Evolutionary conservation across 2,329 filamentous ascomycete species (phyloP).

Genomic region (Penicillium capsulatum): DNA sequence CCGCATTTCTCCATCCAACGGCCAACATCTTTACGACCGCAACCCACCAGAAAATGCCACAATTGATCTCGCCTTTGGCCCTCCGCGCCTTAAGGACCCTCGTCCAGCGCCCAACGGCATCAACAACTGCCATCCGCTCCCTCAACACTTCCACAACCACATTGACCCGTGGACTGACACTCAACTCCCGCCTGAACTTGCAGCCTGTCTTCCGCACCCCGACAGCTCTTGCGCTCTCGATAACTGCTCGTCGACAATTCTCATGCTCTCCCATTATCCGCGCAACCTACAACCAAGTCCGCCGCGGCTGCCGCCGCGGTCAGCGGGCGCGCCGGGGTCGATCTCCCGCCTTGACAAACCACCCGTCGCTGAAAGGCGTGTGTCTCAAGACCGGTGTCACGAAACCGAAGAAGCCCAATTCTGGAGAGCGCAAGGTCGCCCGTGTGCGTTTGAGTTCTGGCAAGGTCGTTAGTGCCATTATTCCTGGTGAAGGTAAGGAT

Average conservation of each 20-base stretch:
- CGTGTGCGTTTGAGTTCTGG: constrained; percentile 85
- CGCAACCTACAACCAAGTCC: constrained; percentile 70
- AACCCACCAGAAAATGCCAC: constrained; percentile 29
- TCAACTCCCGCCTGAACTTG: constrained; percentile 21
- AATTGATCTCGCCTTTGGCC: constrained; percentile 32
- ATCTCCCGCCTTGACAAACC: constrained; percentile 73
- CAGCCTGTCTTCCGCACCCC: constrained; percentile 31
- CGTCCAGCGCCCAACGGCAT: constrained; percentile 23
- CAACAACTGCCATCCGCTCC: constrained; percentile 20
- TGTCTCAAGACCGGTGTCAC: constrained; percentile 91
- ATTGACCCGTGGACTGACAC: constrained; percentile 19
- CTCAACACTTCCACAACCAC: constrained; percentile 21
- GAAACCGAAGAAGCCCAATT: constrained; percentile 98
- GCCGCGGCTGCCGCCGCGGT: constrained; percentile 69
- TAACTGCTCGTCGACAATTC: constrained; percentile 45
- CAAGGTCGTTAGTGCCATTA: constrained; percentile 84
- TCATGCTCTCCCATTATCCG: constrained; percentile 54
- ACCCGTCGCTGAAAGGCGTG: constrained; percentile 88
- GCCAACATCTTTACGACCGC: constrained; percentile 3
- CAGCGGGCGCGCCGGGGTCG: constrained; percentile 80
- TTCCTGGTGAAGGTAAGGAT: constrained; percentile 75
- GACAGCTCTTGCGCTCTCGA: constrained; percentile 19
- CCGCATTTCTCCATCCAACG: constrained; percentile 10
- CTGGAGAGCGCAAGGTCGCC: constrained; percentile 91
- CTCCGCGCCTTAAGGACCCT: constrained; percentile 36